These are phyloP conservation scores for Talaromyces sp. DNA, from an alignment of 2,329 filamentous ascomycete species.

Conservation along the genomic window DNA sequence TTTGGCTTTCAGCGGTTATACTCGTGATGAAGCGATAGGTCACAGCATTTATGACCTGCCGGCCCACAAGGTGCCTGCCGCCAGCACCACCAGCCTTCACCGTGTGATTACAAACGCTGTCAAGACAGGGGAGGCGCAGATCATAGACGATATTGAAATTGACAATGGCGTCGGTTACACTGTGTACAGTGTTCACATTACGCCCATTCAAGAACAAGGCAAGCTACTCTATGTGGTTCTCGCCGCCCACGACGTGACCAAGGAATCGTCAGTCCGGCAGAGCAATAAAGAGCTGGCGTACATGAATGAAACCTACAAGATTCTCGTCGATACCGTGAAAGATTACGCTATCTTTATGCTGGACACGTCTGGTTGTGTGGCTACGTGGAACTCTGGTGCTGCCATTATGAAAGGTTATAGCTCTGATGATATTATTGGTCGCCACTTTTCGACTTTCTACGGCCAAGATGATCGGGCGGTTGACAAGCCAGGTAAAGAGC, in stretches of 20 bases:
- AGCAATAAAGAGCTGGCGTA: constrained; percentile 34
- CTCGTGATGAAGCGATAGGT: constrained; percentile 33
- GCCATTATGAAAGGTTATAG: constrained; percentile 53
- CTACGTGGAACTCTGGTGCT: constrained; percentile 56
- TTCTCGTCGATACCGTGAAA: constrained; percentile 57
- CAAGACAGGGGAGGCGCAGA: constrained; percentile 30
- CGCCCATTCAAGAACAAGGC: constrained; percentile 41
- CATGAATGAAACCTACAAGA: constrained; percentile 53
- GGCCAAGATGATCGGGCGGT: constrained; percentile 46
- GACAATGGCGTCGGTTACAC: constrained; percentile 10
- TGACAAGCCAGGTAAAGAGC: constrained; percentile 49
- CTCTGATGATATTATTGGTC: constrained; percentile 51
- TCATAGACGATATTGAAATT: constrained; percentile 25
- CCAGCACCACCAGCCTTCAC: constrained; percentile 33
- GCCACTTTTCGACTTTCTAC: constrained; percentile 57
- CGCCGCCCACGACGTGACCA: constrained; percentile 37
- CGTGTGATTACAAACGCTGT: constrained; percentile 36
- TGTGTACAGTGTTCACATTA: constrained; percentile 31
- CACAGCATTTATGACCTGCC: constrained; percentile 38
- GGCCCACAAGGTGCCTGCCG: constrained; percentile 28
- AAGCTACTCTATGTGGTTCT: constrained; percentile 40
- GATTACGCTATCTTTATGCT: constrained; percentile 62
- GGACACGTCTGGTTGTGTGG: constrained; percentile 51
- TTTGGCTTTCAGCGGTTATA: constrained; percentile 28
- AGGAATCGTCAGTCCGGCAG: constrained; percentile 27